Percentiles rank a stretch among this genome's conserved stretches.
phyloP scores from a whole-genome alignment of 495 filamentous ascomycete species.

The Letharia columbiana region DNA sequence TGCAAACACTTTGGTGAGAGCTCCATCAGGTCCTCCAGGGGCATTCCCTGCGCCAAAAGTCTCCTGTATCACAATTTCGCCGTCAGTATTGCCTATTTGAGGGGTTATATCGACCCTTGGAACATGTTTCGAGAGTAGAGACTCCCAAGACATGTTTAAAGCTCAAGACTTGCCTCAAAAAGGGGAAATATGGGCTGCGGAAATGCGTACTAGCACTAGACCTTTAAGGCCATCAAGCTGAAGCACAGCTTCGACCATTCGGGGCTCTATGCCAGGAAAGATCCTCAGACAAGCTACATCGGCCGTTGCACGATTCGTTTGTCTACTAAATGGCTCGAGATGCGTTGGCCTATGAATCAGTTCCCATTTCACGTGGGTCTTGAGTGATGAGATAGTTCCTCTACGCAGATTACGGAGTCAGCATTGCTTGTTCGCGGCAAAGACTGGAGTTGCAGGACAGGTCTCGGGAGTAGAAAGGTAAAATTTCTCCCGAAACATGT shows the following conservation, averaged over 20 bases:
- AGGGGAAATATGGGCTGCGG: too few relatives aligned
- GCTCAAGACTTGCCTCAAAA: too few relatives aligned
- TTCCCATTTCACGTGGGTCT: conserved; percentile 77
- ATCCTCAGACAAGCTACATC: conserved; percentile 91
- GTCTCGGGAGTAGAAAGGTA: too few relatives aligned
- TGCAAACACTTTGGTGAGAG: conserved; percentile 70
- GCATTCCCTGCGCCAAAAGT: conserved; percentile 96
- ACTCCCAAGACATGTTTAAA: too few relatives aligned
- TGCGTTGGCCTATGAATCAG: conserved; percentile 65
- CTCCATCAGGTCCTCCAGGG: conserved; percentile 73
- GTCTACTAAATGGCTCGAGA: conserved; percentile 67
- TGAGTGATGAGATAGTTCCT: conserved; percentile 57
- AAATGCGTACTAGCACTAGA: conserved; percentile 53
- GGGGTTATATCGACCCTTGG: too few relatives aligned
- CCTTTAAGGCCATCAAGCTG: conserved; percentile 69
- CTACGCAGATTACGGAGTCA: too few relatives aligned
- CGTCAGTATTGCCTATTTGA: too few relatives aligned
- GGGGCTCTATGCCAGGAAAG: conserved; percentile 90
- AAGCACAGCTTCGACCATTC: conserved; percentile 88
- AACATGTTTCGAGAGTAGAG: too few relatives aligned
- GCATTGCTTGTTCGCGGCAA: too few relatives aligned
- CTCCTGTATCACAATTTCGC: conserved; percentile 8
- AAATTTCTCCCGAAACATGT: too few relatives aligned
- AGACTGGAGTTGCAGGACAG: too few relatives aligned
- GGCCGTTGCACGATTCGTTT: conserved; percentile 69